Evolutionary conservation across 176 grass and related monocot species (phyloP), one percentile per base, ranked within the genome.

Genomic region (Carex myosuroides): DNA sequence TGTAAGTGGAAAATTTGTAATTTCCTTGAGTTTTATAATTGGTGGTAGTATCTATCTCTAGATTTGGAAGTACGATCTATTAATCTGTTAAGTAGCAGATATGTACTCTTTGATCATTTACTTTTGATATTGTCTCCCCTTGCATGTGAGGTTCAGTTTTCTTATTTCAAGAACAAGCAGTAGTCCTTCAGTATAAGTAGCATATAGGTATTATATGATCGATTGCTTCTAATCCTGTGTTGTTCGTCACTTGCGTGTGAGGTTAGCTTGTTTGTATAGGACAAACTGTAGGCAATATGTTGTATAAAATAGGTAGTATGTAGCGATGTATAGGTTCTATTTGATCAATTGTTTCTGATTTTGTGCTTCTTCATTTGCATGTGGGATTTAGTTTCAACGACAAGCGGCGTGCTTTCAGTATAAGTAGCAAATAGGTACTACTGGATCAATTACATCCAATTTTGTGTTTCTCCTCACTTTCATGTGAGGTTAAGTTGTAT

Each of bases 1-100:
- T 88, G 95, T 98, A 67, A 42, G 92, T 91, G 16, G 24, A 24
- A 70, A 82, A 55, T 46, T 17, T 46, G 2, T 21, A 42, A 67
- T 44, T 59, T 3, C 35, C 67, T 82, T 6, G 20, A 54, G 21
- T 46, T 16, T 56, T 14, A 32, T 54, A 11, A 56, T 56, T 55
- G 20, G 32, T 77, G 50, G 48, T 30, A 8, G 22, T 77, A 56
- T 54, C 9, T 56, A 1, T 48, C 24, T 53, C 3, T 55, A 32
- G 72, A 77, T 77, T 77, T 77, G 46, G 12, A 56, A 32, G 22
- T 56, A 77, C 17, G 46, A 77, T 56, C 73, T 77, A 50, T 77
- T 30, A 56, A 17, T 56, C 73, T 77, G 72, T 77, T 30, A 56
- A 17, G 22, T 75, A 53, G 70, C n/a, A 29, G 70, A 75, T 75